Percentiles rank a stretch among this genome's conserved stretches.
Evolutionary conservation across 1,139 yeast species (phyloP).

Genomic region (Sugiyamaella novakii): DNA sequence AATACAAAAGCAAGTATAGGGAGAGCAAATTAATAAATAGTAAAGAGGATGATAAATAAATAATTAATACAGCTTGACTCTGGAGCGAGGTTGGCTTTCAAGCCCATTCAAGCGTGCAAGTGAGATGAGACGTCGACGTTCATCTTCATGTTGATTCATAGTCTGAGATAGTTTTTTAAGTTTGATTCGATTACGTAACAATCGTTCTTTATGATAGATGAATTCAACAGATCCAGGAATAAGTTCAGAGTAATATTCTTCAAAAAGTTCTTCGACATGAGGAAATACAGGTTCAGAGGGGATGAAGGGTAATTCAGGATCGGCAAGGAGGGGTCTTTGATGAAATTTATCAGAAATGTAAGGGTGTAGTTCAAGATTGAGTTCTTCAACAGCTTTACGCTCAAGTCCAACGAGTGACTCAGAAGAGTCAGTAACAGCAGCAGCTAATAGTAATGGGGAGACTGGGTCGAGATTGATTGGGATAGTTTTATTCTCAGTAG

Average conservation of each 20-base stretch:
- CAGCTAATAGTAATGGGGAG: conserved; percentile 30
- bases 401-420: conserved; percentile 31
- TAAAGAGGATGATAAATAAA: conserved; percentile 6
- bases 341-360: conserved; percentile 33
- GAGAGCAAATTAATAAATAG: too few relatives aligned
- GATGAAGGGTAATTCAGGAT: conserved; percentile 36
- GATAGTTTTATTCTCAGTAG: conserved; percentile 27
- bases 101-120: conserved; percentile 20
- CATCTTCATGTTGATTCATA: conserved; percentile 28
- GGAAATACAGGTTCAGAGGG: conserved; percentile 34
- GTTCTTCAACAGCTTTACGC: conserved; percentile 27
- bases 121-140: conserved; percentile 22
- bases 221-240: conserved; percentile 27
- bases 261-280: conserved; percentile 31
- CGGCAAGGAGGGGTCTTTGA: conserved; percentile 34
- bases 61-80: conserved; percentile 20
- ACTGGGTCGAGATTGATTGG: conserved; percentile 34
- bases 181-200: conserved; percentile 33
- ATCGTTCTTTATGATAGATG: conserved; percentile 30
- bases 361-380: conserved; percentile 30
- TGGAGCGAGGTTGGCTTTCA: conserved; percentile 17
- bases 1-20: too few relatives aligned
- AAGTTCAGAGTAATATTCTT: conserved; percentile 31
- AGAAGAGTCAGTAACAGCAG: conserved; percentile 24
- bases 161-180: conserved; percentile 27